A percentile compares a stretch with the other conserved stretches of the same genome.
These are phyloP conservation scores for Pycnococcus provasolii DNA, from an alignment of 139 green algal genomes.

Conservation along the genomic window DNA sequence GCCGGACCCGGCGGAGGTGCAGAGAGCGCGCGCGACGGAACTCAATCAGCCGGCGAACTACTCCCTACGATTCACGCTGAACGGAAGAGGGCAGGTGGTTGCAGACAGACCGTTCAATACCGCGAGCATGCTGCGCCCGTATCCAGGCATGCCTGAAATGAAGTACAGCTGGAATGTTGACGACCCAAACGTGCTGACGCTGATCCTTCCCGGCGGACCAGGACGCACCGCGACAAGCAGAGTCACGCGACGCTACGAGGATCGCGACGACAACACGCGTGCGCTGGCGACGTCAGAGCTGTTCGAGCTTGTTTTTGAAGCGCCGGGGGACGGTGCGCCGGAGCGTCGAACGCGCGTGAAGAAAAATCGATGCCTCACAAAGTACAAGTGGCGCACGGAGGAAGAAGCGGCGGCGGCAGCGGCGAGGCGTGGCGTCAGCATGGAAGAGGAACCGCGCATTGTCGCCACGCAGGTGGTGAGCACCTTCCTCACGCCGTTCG, in stretches of 20 bases:
- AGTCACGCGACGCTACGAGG: constrained; percentile 2
- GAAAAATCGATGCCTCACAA: neutral
- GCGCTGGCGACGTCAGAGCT: constrained; percentile 1
- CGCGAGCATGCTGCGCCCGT: no score
- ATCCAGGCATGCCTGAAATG: no score
- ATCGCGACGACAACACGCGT: neutral
- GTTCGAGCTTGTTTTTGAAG: neutral
- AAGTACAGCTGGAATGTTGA: constrained; percentile 1
- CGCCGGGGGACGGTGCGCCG: neutral
- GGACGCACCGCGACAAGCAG: neutral
- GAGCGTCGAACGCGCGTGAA: neutral
- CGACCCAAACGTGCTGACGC: constrained; percentile 7
- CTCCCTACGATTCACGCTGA: constrained; percentile 1
- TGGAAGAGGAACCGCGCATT: neutral
- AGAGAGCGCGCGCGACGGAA: neutral
- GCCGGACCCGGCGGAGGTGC: neutral
- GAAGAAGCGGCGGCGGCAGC: neutral
- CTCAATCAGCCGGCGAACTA: neutral
- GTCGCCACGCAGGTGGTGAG: constrained; percentile 4
- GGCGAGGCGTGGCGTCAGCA: no score
- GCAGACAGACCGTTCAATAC: neutral
- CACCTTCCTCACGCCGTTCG: constrained; percentile 1
- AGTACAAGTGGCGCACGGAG: neutral
- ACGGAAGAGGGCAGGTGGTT: neutral
- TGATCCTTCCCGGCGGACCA: neutral